Conservation (phyloP, 768 basidiomycete species). For the Termitomyces heimii region DNA sequence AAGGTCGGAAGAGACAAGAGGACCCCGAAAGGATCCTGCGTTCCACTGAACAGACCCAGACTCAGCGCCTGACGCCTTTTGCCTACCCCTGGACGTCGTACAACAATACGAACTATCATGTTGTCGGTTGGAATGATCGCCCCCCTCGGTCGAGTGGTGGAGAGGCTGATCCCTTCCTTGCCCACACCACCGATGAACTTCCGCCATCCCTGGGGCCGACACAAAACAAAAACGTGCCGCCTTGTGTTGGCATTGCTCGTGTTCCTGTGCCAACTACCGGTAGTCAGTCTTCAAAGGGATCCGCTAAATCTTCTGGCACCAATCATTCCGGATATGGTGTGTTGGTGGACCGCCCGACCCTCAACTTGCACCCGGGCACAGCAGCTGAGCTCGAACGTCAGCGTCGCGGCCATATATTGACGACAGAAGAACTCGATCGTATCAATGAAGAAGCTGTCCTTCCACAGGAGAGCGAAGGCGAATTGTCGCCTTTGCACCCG, state of each 20-base stretch:
- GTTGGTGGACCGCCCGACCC: conserved; percentile 35
- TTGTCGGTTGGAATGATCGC: conserved; percentile 48
- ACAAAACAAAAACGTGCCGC: conserved; percentile 15
- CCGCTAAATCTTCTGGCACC: conserved; percentile 30
- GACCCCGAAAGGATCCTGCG: conserved; percentile 11
- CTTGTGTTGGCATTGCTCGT: conserved; percentile 26
- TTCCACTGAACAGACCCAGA: background rate
- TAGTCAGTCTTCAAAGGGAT: conserved; percentile 33
- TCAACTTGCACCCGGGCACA: conserved; percentile 27
- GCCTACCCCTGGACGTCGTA: background rate
- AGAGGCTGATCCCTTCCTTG: conserved; percentile 62
- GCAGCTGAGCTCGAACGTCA: conserved; percentile 27
- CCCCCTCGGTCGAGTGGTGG: conserved; percentile 67
- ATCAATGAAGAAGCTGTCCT: conserved; percentile 30
- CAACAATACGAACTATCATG: conserved; percentile 18
- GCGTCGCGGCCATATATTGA: conserved; percentile 25
- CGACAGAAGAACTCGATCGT: conserved; percentile 30
- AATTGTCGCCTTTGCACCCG: conserved; percentile 20
- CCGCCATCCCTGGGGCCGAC: conserved; percentile 10
- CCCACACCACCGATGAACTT: conserved; percentile 21
- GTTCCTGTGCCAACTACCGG: conserved; percentile 33
- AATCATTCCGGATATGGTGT: conserved; percentile 40
- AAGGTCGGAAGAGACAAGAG: conserved; percentile 37
- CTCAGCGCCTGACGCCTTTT: background rate
- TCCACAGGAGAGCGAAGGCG: conserved; percentile 19